phyloP scores from a whole-genome alignment of 768 basidiomycete genomes.

The Mycena haematopus region DNA sequence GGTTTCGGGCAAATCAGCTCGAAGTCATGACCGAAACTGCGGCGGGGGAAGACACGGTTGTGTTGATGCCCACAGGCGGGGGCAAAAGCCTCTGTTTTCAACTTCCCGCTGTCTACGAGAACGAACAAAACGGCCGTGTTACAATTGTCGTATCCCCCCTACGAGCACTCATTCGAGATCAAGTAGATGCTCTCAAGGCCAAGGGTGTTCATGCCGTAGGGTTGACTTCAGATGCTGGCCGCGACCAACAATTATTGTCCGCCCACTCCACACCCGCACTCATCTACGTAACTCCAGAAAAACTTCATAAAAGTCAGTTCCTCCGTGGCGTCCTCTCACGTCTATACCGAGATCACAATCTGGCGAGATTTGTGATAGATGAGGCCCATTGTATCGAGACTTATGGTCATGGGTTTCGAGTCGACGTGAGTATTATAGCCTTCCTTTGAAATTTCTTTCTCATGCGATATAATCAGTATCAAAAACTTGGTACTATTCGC shows the following conservation, averaged over 20 bases:
- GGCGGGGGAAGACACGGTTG: conserved; percentile 67
- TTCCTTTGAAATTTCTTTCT: background rate
- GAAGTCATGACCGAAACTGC: conserved; percentile 67
- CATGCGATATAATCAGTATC: conserved; percentile 45
- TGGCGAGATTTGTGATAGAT: conserved; percentile 19
- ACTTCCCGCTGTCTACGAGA: conserved; percentile 66
- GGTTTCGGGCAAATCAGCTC: conserved; percentile 3
- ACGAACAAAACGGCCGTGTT: conserved; percentile 53
- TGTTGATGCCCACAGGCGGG: conserved; percentile 78
- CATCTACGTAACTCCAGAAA: conserved; percentile 21
- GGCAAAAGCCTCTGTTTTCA: conserved; percentile 70
- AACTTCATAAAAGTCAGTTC: background rate
- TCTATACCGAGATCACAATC: background rate
- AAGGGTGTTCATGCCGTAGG: conserved; percentile 53
- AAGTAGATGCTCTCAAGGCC: conserved; percentile 56
- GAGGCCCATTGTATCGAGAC: conserved; percentile 21
- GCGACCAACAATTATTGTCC: background rate
- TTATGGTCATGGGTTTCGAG: conserved; percentile 10
- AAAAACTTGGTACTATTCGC: conserved; percentile 55
- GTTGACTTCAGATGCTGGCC: background rate
- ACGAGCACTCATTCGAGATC: conserved; percentile 69
- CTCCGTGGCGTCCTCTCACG: background rate
- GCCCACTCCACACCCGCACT: background rate
- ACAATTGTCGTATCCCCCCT: conserved; percentile 76
- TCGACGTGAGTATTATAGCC: background rate